Conservation (phyloP, 306 rosid genomes). For the Lathyrus aphaca region DNA sequence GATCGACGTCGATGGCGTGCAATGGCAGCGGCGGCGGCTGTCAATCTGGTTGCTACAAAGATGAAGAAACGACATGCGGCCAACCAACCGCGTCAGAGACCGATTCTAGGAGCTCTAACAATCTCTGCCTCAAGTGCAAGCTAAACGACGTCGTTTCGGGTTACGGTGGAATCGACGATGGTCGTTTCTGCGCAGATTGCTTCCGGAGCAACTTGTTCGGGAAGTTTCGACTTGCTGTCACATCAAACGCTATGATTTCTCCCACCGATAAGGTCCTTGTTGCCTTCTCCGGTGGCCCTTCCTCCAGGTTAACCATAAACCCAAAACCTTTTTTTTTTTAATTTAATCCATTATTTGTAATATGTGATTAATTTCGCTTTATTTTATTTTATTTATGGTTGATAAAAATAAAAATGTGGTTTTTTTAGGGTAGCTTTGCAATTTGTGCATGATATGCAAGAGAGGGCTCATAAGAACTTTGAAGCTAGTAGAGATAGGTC, state of each 20-base stretch:
- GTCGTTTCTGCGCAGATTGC: conserved; percentile 77
- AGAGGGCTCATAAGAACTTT: conserved; percentile 74
- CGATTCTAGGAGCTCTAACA: conserved; percentile 32
- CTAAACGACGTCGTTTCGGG: conserved; percentile 61
- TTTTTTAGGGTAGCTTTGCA: conserved; percentile 76
- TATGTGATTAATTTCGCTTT: conserved; percentile 5
- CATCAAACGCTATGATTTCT: conserved; percentile 82
- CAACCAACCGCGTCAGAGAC: conserved; percentile 9
- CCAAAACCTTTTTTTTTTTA: neutral
- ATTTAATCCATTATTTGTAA: conserved; percentile 8
- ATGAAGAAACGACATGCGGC: conserved; percentile 44
- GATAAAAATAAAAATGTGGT: conserved; percentile 10
- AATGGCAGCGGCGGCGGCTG: conserved; percentile 61
- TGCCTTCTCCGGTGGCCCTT: conserved; percentile 95
- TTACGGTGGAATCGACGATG: conserved; percentile 58
- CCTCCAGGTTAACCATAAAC: conserved; percentile 63
- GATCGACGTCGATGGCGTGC: conserved; percentile 70
- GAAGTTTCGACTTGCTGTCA: conserved; percentile 81
- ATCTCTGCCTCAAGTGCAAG: conserved; percentile 80
- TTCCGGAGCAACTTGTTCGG: conserved; percentile 71
- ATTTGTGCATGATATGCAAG: conserved; percentile 87
- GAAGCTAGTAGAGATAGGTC: conserved; percentile 92
- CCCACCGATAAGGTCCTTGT: conserved; percentile 87
- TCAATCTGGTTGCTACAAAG: conserved; percentile 73
- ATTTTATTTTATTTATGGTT: neutral